phyloP scores from a whole-genome alignment of 768 basidiomycete genomes.

The Boletus patriciae region DNA sequence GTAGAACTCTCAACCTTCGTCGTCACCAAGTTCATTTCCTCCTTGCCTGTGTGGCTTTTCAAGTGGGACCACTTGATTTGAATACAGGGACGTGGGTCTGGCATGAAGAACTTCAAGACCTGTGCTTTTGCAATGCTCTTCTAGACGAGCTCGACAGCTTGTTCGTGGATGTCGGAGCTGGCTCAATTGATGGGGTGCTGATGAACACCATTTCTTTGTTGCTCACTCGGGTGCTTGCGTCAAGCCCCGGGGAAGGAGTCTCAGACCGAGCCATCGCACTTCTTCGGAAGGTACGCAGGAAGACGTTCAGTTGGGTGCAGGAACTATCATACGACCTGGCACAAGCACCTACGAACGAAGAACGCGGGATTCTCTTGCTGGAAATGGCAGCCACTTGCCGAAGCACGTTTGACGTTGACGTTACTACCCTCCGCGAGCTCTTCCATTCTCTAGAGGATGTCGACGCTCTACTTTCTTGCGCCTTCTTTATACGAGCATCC shows the following conservation, averaged over 20 bases:
- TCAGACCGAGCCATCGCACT: not conserved
- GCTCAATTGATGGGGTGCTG: not conserved
- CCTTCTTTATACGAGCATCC: not conserved
- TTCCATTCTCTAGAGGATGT: not conserved
- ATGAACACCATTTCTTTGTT: not conserved
- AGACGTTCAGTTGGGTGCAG: not conserved
- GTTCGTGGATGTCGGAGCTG: not conserved
- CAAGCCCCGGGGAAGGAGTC: not conserved
- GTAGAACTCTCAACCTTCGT: not conserved
- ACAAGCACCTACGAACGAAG: not conserved
- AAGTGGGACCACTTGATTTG: constrained; percentile 29
- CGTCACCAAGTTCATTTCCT: not conserved
- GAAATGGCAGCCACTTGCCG: not conserved
- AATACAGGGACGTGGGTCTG: too few species aligned
- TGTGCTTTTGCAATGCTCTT: not conserved
- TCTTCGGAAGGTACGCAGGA: not conserved
- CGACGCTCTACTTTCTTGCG: not conserved
- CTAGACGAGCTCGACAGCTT: not conserved
- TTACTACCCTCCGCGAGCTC: not conserved
- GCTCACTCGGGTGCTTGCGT: too few species aligned
- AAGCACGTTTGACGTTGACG: not conserved
- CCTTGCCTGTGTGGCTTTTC: not conserved
- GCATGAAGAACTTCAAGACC: not conserved
- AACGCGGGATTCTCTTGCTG: not conserved
- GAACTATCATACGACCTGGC: not conserved